Evolutionary conservation across 352 stramenopile species (phyloP).

Genomic region (Phytopythium kandeliae): DNA sequence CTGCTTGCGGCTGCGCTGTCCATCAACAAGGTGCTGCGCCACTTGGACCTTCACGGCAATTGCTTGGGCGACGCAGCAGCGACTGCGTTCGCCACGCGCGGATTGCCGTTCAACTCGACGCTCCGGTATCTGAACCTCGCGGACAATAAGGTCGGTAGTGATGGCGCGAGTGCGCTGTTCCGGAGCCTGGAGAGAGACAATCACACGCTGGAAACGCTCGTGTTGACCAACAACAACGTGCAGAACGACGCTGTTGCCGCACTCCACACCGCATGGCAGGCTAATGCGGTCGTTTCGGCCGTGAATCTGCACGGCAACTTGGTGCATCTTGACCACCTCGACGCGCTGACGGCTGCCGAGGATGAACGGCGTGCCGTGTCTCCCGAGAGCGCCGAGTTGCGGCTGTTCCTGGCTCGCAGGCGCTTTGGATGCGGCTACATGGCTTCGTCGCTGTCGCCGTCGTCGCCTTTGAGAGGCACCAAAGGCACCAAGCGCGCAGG

Average conservation of each 20-base stretch:
- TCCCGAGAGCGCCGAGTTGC: constrained; percentile 27
- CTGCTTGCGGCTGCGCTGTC: constrained; percentile 36
- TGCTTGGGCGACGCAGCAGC: constrained; percentile 33
- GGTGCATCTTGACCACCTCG: constrained; percentile 34
- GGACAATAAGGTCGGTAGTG: constrained; percentile 50
- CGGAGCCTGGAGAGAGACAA: constrained; percentile 26
- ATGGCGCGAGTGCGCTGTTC: constrained; percentile 44
- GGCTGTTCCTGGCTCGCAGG: constrained; percentile 40
- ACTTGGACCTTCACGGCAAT: constrained; percentile 61
- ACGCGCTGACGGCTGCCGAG: constrained; percentile 14
- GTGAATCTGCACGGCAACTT: constrained; percentile 58
- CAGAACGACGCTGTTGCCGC: constrained; percentile 38
- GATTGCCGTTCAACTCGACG: constrained; percentile 32
- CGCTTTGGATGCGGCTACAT: constrained; percentile 12
- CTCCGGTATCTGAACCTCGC: constrained; percentile 53
- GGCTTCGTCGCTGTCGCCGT: background rate
- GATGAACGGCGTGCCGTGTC: constrained; percentile 22
- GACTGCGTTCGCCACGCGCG: constrained; percentile 26
- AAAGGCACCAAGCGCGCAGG: constrained; percentile 1
- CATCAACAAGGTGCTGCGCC: constrained; percentile 51
- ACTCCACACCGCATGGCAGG: constrained; percentile 25
- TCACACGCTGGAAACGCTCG: constrained; percentile 30
- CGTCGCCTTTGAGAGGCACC: constrained; percentile 6
- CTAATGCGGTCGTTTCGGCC: constrained; percentile 31
- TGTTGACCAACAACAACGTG: constrained; percentile 61